phyloP scores from a whole-genome alignment of 2,329 filamentous ascomycete genomes.

The Fusarium sp. region DNA sequence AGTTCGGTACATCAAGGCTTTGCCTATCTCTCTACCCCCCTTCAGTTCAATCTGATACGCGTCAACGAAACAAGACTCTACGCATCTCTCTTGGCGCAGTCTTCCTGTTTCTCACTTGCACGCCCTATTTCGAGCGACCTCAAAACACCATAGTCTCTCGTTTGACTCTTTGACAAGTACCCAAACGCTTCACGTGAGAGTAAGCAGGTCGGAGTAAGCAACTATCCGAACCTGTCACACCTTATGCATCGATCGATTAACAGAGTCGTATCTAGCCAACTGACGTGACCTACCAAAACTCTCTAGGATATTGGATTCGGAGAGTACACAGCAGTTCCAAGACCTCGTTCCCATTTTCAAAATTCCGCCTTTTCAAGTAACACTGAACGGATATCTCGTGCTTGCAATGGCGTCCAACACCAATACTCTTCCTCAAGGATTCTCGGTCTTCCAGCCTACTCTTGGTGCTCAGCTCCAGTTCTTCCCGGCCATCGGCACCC shows the following conservation, averaged over 20 bases:
- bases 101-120: conserved; percentile 9
- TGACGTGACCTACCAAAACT: conserved; percentile 1
- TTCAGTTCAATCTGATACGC: conserved; percentile 13
- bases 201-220: conserved; percentile 39
- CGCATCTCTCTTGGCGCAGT: conserved; percentile 5
- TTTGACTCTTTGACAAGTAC: background rate
- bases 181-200: conserved; percentile 24
- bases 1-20: conserved; percentile 25
- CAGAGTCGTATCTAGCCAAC: conserved; percentile 2
- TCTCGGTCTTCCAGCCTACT: conserved; percentile 68
- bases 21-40: conserved; percentile 13
- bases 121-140: conserved; percentile 15
- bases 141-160: conserved; percentile 15
- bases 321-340: conserved; percentile 15
- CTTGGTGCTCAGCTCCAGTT: conserved; percentile 70
- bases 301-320: conserved; percentile 1
- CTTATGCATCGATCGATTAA: conserved; percentile 8
- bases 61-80: conserved; percentile 16
- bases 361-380: conserved; percentile 16
- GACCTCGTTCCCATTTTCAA: background rate
- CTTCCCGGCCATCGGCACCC: conserved; percentile 69
- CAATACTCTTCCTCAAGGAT: conserved; percentile 55
- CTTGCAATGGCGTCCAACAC: conserved; percentile 40
- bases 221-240: conserved; percentile 20
- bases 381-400: conserved; percentile 5